Base-by-base conservation (phyloP, 805 yeast species). In the Sugiyamaella valdiviana region DNA sequence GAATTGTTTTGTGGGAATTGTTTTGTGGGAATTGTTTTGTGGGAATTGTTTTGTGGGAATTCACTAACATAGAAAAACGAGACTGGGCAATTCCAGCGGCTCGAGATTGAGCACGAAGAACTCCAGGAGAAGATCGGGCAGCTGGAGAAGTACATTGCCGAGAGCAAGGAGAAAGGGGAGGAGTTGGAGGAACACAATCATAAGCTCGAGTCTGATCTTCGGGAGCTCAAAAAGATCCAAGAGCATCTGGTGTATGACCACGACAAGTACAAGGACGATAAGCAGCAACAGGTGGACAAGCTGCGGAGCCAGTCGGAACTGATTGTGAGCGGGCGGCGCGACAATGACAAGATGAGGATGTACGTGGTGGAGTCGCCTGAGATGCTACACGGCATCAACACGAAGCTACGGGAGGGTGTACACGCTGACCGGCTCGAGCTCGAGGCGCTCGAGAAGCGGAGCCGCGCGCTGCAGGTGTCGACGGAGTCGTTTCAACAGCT, bases 361-460 rank as follows among this genome's bases (percentile, higher is more conserved):
- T 83, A 82, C 57, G 71, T 82, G 2, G 73, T 77, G 36, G 81
- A 81, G 38, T 78, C 85, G 24, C 79, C 85, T 10, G 77, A 73
- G 36, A 73, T 75, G 35, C 66, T 84, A 20, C 67, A 68, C 24
- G 72, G 72, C 51, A 71, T 78, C 19, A 80, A 82, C 19, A 66
- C 70, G 4, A 82, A 79, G 47, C 67, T 84, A 63, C 68, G 71
- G 42, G 61, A 59, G 17, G 70, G 77, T 5, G 67, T 80, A 20
- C 64, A 66, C 9, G 57, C 59, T 3, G 78, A 74, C 51, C 67
- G 71, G 43, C 58, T 61, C 6, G 60, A 61, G 3, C 57, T 78
- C 35, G 60, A 63, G 22, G 66, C 67, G 1, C 58, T 77, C 23
- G 84, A 82, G 53, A 45, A 51, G 12, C 70, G 76, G 52, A 71